Evolutionary conservation across 1,284 basidiomycete species (phyloP).

Genomic region (Ganoderma boninense): DNA sequence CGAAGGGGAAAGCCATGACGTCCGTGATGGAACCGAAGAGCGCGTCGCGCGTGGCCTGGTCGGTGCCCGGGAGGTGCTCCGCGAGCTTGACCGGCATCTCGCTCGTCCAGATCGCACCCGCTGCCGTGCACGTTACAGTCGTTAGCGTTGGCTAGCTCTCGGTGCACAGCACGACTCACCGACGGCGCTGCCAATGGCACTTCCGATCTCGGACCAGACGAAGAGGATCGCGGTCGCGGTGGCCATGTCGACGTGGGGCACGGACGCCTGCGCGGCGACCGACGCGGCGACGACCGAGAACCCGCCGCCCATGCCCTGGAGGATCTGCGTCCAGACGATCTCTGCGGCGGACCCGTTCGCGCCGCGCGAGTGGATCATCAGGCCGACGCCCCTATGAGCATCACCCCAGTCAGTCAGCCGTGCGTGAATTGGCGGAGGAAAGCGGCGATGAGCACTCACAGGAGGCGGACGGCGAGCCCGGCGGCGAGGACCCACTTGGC

Average conservation of each 20-base stretch:
- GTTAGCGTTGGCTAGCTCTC: not conserved
- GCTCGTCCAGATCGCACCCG: conserved; percentile 67
- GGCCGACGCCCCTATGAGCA: conserved; percentile 61
- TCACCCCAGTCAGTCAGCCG: too few species aligned
- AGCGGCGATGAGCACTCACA: conserved; percentile 37
- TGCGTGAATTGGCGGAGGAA: not conserved
- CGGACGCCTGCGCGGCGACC: conserved; percentile 82
- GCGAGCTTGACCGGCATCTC: conserved; percentile 68
- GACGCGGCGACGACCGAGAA: conserved; percentile 75
- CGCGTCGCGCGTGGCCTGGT: conserved; percentile 44
- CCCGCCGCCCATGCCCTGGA: conserved; percentile 84
- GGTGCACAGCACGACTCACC: conserved; percentile 42
- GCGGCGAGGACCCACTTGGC: conserved; percentile 71
- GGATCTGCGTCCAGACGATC: conserved; percentile 75
- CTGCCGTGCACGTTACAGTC: conserved; percentile 37
- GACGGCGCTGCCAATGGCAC: conserved; percentile 74
- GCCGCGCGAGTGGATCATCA: conserved; percentile 80
- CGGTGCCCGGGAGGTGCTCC: conserved; percentile 56
- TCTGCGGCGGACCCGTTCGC: conserved; percentile 66
- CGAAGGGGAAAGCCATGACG: conserved; percentile 54
- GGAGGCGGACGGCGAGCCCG: conserved; percentile 74
- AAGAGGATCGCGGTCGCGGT: conserved; percentile 85
- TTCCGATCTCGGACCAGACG: conserved; percentile 83
- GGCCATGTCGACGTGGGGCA: conserved; percentile 80
- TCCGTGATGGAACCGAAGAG: conserved; percentile 62